Base-by-base conservation (phyloP, 192 early-diverging fungal species). In the Coemansia sp. region DNA sequence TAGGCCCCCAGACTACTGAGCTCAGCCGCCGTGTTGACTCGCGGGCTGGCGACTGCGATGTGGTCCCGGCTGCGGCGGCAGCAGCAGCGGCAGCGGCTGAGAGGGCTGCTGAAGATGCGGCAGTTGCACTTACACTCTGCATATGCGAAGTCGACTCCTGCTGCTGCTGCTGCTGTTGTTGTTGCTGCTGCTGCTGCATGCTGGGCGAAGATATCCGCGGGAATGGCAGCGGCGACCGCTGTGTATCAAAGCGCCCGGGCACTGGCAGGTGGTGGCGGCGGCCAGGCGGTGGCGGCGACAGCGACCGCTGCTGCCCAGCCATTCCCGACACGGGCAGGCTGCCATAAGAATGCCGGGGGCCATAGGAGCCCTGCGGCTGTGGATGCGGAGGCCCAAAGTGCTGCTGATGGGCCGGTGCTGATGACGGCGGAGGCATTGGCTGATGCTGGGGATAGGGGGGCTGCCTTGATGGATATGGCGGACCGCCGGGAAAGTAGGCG, bases 1-100 rank as follows among this genome's bases (percentile, higher is more conserved):
- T 72, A 6, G 69, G 69, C 0, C 76, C 70, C 76, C 76, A 79
- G 17, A 79, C 76, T 11, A 79, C 70, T 26, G 76, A 79, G 76
- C 76, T 79, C 42, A 79, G 52, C 21, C 76, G 69, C 39, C 76
- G 57, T 5, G 69, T 72, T 7, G 76, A 71, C 59, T 79, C 76
- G 40, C 76, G 76, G 16, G 56, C 74, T 12, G 74, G 74, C 28
- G 74, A 77, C 59, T 77, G 74, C 51, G 74, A 69, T 6, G 51
- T 28, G 7, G 54, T 55, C 14, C 40, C 56, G 6, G 39, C 49
- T 6, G 56, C 18, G 0, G 53, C 53, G 3, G 20, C 43, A 11
- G 52, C 40, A 6, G 51, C 48, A 1, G 61, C 14, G 5, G 58
- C 14, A 3, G 58, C 37, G 12, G 43, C 12, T 26, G 38, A 34